phyloP scores from a whole-genome alignment of 2,329 filamentous ascomycete genomes.

The Colletotrichum aenigma region DNA sequence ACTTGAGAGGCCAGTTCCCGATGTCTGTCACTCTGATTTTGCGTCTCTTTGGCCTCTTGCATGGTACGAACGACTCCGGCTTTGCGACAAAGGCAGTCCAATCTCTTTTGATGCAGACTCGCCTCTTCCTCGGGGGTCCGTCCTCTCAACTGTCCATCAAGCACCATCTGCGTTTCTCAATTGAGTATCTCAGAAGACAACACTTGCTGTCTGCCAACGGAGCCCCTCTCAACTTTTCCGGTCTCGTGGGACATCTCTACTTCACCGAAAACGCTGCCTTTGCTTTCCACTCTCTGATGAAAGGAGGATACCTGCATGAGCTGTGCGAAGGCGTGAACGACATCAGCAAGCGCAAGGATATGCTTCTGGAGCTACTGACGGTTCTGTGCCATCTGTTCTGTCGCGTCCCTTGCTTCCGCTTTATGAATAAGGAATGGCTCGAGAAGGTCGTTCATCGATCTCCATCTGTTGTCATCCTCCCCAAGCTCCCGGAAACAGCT shows the following conservation, averaged over 20 bases:
- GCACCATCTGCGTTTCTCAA: constrained; percentile 80
- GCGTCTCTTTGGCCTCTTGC: constrained; percentile 68
- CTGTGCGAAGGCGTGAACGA: constrained; percentile 63
- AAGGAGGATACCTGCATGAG: constrained; percentile 69
- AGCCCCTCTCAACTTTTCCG: constrained; percentile 73
- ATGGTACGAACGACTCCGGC: constrained; percentile 66
- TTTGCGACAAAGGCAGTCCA: constrained; percentile 68
- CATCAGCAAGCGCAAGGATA: constrained; percentile 42
- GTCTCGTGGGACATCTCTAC: constrained; percentile 74
- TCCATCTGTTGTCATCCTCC: constrained; percentile 50
- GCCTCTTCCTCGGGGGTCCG: constrained; percentile 72
- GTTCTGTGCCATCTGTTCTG: constrained; percentile 75
- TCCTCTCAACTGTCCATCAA: constrained; percentile 71
- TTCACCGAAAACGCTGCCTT: constrained; percentile 78
- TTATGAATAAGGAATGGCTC: constrained; percentile 43
- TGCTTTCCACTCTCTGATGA: constrained; percentile 76
- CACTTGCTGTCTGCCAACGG: constrained; percentile 66
- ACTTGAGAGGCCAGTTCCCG: constrained; percentile 78
- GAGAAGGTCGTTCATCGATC: constrained; percentile 57
- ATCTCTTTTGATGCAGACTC: constrained; percentile 71
- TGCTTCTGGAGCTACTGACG: constrained; percentile 66
- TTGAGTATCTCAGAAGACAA: constrained; percentile 77
- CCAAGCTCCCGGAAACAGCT: constrained; percentile 41
- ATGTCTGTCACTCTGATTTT: constrained; percentile 76
- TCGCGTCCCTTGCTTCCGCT: constrained; percentile 54